Percentiles rank a stretch among this genome's conserved stretches.
phyloP scores from a whole-genome alignment of 1,284 basidiomycete genomes.

The Pterulicium gracile region DNA sequence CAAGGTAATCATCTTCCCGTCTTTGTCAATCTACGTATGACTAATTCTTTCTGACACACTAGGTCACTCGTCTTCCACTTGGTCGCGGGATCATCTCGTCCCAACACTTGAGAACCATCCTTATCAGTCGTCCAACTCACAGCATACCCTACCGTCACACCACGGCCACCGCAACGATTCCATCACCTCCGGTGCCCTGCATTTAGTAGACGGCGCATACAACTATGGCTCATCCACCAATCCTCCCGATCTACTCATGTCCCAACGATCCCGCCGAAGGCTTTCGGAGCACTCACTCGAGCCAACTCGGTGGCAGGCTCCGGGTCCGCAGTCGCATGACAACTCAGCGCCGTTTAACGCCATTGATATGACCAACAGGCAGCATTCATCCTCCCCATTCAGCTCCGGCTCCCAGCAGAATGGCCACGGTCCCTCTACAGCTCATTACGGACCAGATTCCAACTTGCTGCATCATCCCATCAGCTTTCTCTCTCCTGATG shows the following conservation, averaged over 20 bases:
- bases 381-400: neutral
- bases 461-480: slow-evolving; percentile 19
- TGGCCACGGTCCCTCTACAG: neutral
- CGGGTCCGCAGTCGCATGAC: neutral
- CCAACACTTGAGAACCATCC: slow-evolving; percentile 19
- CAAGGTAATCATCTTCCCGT: slow-evolving; percentile 34
- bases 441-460: neutral
- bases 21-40: slow-evolving; percentile 19
- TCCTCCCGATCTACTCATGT: neutral
- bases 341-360: neutral
- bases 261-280: neutral
- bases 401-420: neutral
- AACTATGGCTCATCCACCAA: neutral
- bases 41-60: slow-evolving; percentile 12
- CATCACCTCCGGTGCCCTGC: neutral
- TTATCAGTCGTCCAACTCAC: slow-evolving; percentile 25
- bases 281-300: neutral
- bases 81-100: slow-evolving; percentile 1
- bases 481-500: slow-evolving; percentile 38
- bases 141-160: slow-evolving; percentile 16
- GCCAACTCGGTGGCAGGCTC: neutral
- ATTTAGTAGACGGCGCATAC: neutral
- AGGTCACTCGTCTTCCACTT: slow-evolving; percentile 11
- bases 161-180: neutral
- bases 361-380: neutral